Percentiles rank a stretch among this genome's conserved stretches.
These are phyloP conservation scores for Suhomyces wounanorum DNA, from an alignment of 1,139 yeast genomes.

Conservation along the genomic window DNA sequence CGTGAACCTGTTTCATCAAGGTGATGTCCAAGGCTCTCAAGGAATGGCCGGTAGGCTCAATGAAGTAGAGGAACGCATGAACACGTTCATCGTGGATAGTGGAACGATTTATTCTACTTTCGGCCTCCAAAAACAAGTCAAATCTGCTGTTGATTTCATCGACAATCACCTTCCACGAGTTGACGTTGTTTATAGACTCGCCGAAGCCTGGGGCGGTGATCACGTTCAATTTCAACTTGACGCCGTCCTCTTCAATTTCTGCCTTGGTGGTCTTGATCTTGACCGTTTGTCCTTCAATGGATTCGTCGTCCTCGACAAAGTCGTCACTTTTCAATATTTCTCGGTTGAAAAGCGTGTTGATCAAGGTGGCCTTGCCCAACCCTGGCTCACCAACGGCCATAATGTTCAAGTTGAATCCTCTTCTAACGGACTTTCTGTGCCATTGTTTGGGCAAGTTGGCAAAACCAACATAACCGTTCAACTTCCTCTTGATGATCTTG, in stretches of 20 bases:
- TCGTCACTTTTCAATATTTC: constrained; percentile 49
- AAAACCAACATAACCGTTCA: constrained; percentile 93
- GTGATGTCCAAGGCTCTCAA: constrained; percentile 86
- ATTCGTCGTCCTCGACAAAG: constrained; percentile 22
- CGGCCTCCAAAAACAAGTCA: constrained; percentile 86
- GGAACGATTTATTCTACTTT: constrained; percentile 83
- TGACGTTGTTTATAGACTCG: constrained; percentile 82
- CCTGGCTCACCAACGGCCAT: constrained; percentile 93
- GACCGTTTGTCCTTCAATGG: constrained; percentile 36
- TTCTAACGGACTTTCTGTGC: constrained; percentile 92
- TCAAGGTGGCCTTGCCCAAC: constrained; percentile 88
- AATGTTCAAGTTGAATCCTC: constrained; percentile 90
- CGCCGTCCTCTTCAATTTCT: constrained; percentile 91
- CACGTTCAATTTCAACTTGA: constrained; percentile 79
- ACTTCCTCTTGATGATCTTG: constrained; percentile 73
- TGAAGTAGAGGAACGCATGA: constrained; percentile 85
- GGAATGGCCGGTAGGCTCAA: constrained; percentile 97
- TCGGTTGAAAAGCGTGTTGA: constrained; percentile 87
- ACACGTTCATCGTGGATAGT: constrained; percentile 72
- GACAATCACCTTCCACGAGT: constrained; percentile 91
- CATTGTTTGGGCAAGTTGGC: constrained; percentile 98
- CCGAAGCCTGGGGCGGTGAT: constrained; percentile 96
- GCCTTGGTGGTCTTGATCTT: constrained; percentile 67
- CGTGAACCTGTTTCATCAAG: constrained; percentile 86
- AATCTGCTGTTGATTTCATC: constrained; percentile 86